A percentile compares a stretch with the other conserved stretches of the same genome.
These are phyloP conservation scores for Mimosa pudica DNA, from an alignment of 306 rosid genomes.

Conservation along the genomic window DNA sequence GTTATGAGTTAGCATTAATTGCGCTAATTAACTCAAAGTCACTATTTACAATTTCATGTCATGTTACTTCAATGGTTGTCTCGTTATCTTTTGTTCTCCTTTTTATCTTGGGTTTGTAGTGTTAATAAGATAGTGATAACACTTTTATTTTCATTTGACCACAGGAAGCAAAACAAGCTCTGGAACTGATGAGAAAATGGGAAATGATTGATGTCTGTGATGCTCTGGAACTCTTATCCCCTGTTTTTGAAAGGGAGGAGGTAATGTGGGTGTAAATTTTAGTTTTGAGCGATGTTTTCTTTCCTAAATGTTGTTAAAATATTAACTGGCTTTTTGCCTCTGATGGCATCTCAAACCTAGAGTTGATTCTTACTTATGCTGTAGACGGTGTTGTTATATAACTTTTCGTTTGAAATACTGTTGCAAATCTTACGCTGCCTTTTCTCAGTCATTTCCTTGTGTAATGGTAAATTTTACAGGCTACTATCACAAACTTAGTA, in stretches of 20 bases:
- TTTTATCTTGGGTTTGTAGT: conserved; percentile 20
- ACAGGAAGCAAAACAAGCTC: conserved; percentile 98
- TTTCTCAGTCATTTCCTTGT: neutral
- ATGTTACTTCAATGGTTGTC: conserved; percentile 17
- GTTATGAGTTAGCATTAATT: too few species aligned
- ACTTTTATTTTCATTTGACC: conserved; percentile 30
- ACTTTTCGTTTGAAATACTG: neutral
- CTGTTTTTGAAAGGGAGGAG: conserved; percentile 99
- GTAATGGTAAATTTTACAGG: neutral
- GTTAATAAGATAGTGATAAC: conserved; percentile 7
- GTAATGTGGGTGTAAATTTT: conserved; percentile 42
- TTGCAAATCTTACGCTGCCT: neutral
- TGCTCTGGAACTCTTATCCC: conserved; percentile 92
- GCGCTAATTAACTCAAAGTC: too few species aligned
- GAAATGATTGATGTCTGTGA: conserved; percentile 95
- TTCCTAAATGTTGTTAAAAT: conserved; percentile 7
- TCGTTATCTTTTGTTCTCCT: neutral
- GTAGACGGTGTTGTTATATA: neutral
- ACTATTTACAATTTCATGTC: too few species aligned
- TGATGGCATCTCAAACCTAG: neutral
- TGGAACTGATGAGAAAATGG: conserved; percentile 92
- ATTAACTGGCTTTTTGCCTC: neutral
- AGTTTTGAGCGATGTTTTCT: neutral
- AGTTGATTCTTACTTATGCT: neutral
- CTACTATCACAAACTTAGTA: neutral